Evolutionary conservation across 2,329 filamentous ascomycete species (phyloP), one percentile per base, ranked within the genome.

Genomic region (Botrytis porri): DNA sequence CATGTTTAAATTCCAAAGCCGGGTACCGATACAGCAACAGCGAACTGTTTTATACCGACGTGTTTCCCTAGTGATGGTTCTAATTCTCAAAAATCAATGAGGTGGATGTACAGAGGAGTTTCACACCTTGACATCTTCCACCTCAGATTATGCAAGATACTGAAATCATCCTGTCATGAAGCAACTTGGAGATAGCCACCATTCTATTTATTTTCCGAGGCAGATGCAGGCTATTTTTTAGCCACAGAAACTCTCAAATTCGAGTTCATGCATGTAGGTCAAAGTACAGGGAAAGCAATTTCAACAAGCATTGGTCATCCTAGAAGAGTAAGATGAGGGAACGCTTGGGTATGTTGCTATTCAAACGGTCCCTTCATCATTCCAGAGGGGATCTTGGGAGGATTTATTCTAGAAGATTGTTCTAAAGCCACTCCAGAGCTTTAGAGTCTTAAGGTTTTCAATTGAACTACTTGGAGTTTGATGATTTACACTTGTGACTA

Each of bases 191-290:
- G 25, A 41, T 41, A 29, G 45, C 45, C 45, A 29, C 35, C 32
- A 32, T 57, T 29, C 32, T 37, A 25, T 41, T 57, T 57, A 57
- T 67, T 41, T 57, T 67, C 48, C 65, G 48, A 41, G 12, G 37
- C 29, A 37, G 48, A 32, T 67, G 65, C 65, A 57, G 48, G 48
- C n/a, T 41, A 63, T 62, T 39, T 62, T 25, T 41, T 41, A 67
- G 65, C 65, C 65, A 67, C 65, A 67, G 39, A 12, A 16, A 57
- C 65, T 57, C 18, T 72, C 39, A 54, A 60, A 67, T 67, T 51
- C 62, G 32, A 67, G 70, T 72, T 72, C 70, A 72, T 72, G 70
- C 70, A 72, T 67, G 70, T 72, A 69, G 70, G 54, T 70, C 41
- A 22, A 63, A 48, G 25, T 57, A 57, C 65, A 51, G 69, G 69